These are phyloP conservation scores for Nigrospora osmanthi DNA, from an alignment of 2,329 filamentous ascomycete species.

Conservation along the genomic window DNA sequence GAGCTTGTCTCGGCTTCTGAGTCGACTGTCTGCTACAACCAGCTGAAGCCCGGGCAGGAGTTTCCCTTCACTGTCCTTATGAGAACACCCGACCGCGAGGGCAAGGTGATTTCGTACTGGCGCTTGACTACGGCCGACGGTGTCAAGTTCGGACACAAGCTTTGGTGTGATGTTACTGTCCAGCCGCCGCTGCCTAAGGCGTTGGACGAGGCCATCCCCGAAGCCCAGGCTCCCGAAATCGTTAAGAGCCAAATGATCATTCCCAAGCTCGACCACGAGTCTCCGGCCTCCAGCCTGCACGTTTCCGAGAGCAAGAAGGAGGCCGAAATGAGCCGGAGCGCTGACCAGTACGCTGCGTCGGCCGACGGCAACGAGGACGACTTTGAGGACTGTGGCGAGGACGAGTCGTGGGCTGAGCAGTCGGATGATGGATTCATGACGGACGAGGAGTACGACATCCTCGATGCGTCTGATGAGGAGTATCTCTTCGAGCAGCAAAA, in stretches of 20 bases:
- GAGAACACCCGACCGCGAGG: slow-evolving; percentile 68
- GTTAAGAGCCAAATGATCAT: slow-evolving; percentile 78
- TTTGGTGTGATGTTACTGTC: slow-evolving; percentile 86
- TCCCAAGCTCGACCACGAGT: slow-evolving; percentile 92
- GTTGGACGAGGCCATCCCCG: slow-evolving; percentile 9
- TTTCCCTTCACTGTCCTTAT: slow-evolving; percentile 77
- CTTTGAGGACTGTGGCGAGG: slow-evolving; percentile 43
- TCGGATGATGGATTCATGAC: slow-evolving; percentile 77
- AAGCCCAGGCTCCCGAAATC: slow-evolving; percentile 9
- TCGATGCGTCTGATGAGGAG: slow-evolving; percentile 92
- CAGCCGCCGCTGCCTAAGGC: slow-evolving; percentile 26
- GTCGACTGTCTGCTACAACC: slow-evolving; percentile 66
- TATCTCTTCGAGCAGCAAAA: slow-evolving; percentile 50
- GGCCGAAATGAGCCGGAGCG: slow-evolving; percentile 35
- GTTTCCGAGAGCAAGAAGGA: slow-evolving; percentile 49
- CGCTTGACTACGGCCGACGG: slow-evolving; percentile 78
- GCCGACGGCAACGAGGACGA: slow-evolving; percentile 34
- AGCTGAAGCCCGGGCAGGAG: slow-evolving; percentile 66
- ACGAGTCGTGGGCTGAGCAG: slow-evolving; percentile 55
- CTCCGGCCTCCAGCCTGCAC: slow-evolving; percentile 72
- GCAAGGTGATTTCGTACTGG: slow-evolving; percentile 92
- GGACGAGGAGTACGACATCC: slow-evolving; percentile 95
- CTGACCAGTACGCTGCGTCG: slow-evolving; percentile 23
- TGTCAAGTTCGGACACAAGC: slow-evolving; percentile 78
- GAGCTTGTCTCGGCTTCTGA: slow-evolving; percentile 74